Conservation (phyloP, 306 rosid species). For the Castanospermum australe region DNA sequence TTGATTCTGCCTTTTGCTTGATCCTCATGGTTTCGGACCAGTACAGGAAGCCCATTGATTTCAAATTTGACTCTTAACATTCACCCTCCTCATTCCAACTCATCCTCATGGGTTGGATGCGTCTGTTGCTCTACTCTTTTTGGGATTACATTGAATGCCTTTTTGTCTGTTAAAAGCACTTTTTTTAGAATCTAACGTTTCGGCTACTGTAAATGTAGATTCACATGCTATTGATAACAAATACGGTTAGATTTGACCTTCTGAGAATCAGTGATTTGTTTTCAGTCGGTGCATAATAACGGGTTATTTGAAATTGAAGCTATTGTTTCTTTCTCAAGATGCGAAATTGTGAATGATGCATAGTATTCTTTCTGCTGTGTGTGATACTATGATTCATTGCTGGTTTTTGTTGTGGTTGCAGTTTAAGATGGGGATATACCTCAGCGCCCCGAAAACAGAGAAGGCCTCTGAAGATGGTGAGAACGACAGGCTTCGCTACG, state of each 20-base stretch:
- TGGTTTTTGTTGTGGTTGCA: slow-evolving; percentile 17
- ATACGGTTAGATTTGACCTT: slow-evolving; percentile 15
- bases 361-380: background rate
- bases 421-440: slow-evolving; percentile 80
- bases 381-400: slow-evolving; percentile 1
- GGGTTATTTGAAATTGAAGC: background rate
- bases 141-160: background rate
- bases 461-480: slow-evolving; percentile 88
- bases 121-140: background rate
- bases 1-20: background rate
- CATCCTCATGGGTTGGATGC: background rate
- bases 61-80: background rate
- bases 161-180: background rate
- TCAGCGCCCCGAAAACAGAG: slow-evolving; percentile 87
- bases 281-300: background rate
- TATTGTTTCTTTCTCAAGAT: background rate
- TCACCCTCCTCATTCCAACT: background rate
- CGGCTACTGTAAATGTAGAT: background rate
- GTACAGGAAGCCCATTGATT: background rate
- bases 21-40: background rate
- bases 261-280: background rate
- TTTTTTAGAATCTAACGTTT: background rate
- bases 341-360: background rate
- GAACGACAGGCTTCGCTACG: slow-evolving; percentile 67
- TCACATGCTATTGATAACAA: background rate